Percentiles rank a stretch among this genome's conserved stretches.
phyloP scores from a whole-genome alignment of 768 basidiomycete genomes.

The Termitomyces sp. region DNA sequence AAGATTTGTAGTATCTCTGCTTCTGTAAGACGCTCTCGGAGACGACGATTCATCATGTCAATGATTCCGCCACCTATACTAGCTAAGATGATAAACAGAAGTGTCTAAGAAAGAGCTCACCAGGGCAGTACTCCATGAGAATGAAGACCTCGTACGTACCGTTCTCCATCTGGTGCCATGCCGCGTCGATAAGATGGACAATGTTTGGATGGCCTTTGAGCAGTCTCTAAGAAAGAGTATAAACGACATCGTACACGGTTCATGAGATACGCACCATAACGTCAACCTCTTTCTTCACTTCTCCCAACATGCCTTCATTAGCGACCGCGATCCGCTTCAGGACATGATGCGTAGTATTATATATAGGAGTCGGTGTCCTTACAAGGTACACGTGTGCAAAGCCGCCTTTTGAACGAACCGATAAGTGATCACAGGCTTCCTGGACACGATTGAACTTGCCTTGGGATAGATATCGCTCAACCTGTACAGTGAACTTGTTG shows the following conservation, averaged over 20 bases:
- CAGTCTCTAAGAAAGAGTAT: slow-evolving; percentile 55
- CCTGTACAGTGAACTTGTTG: slow-evolving; percentile 84
- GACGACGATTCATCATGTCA: slow-evolving; percentile 98
- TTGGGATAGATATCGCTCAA: slow-evolving; percentile 94
- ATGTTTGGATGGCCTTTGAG: slow-evolving; percentile 93
- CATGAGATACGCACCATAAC: slow-evolving; percentile 72
- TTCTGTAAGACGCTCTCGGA: slow-evolving; percentile 92
- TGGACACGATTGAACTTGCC: slow-evolving; percentile 38
- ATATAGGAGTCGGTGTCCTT: slow-evolving; percentile 76
- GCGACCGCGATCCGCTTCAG: slow-evolving; percentile 94
- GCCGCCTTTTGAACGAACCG: slow-evolving; percentile 56
- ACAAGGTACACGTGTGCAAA: slow-evolving; percentile 99
- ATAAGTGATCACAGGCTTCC: slow-evolving; percentile 9
- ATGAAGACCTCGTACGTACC: slow-evolving; percentile 95
- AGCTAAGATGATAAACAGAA: slow-evolving; percentile 12
- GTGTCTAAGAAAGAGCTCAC: slow-evolving; percentile 32
- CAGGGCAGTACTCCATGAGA: slow-evolving; percentile 96
- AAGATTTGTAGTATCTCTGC: slow-evolving; percentile 97
- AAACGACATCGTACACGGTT: slow-evolving; percentile 16
- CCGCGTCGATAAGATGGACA: slow-evolving; percentile 92
- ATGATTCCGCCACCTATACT: slow-evolving; percentile 90
- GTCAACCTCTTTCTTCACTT: slow-evolving; percentile 97
- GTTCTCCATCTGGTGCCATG: slow-evolving; percentile 79
- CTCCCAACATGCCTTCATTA: slow-evolving; percentile 82
- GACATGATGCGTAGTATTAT: slow-evolving; percentile 92